Percentiles rank a stretch among this genome's conserved stretches.
phyloP scores from a whole-genome alignment of 1,139 yeast genomes.

The Kodamaea plutei region DNA sequence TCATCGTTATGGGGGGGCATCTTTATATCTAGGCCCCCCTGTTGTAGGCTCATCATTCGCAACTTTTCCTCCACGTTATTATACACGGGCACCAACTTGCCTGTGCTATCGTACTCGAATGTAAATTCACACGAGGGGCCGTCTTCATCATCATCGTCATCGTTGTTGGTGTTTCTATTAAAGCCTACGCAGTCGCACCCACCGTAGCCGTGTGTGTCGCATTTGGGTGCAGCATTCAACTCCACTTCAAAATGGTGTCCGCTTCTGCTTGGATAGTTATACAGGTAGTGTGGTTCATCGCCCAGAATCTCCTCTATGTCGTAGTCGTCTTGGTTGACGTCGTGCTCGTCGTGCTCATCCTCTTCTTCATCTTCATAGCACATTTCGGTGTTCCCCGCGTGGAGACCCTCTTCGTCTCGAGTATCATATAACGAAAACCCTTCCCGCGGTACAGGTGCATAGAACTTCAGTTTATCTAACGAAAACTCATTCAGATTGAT shows the following conservation, averaged over 20 bases:
- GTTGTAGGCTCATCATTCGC: slow-evolving; percentile 24
- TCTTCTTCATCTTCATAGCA: slow-evolving; percentile 16
- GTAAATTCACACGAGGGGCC: slow-evolving; percentile 38
- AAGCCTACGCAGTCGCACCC: slow-evolving; percentile 35
- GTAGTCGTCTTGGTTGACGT: slow-evolving; percentile 32
- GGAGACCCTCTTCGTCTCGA: slow-evolving; percentile 40
- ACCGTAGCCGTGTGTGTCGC: slow-evolving; percentile 29
- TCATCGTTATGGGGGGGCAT: slow-evolving; percentile 13
- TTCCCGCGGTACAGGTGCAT: slow-evolving; percentile 10
- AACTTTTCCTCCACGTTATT: slow-evolving; percentile 40
- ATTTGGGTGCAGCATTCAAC: slow-evolving; percentile 30
- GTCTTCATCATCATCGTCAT: slow-evolving; percentile 17
- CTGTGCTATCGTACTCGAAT: slow-evolving; percentile 42
- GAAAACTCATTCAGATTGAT: slow-evolving; percentile 15
- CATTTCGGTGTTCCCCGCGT: slow-evolving; percentile 26
- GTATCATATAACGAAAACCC: slow-evolving; percentile 41
- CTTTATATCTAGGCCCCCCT: slow-evolving; percentile 12
- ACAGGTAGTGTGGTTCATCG: slow-evolving; percentile 21
- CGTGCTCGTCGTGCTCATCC: slow-evolving; percentile 11
- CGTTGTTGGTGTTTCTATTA: slow-evolving; percentile 24
- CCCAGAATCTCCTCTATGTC: slow-evolving; percentile 33
- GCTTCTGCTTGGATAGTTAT: slow-evolving; percentile 22
- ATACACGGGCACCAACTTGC: slow-evolving; percentile 40
- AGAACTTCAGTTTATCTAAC: slow-evolving; percentile 4
- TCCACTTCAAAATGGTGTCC: slow-evolving; percentile 40